Evolutionary conservation across 495 filamentous ascomycete species (phyloP).

Genomic region (Penicillium daleae): DNA sequence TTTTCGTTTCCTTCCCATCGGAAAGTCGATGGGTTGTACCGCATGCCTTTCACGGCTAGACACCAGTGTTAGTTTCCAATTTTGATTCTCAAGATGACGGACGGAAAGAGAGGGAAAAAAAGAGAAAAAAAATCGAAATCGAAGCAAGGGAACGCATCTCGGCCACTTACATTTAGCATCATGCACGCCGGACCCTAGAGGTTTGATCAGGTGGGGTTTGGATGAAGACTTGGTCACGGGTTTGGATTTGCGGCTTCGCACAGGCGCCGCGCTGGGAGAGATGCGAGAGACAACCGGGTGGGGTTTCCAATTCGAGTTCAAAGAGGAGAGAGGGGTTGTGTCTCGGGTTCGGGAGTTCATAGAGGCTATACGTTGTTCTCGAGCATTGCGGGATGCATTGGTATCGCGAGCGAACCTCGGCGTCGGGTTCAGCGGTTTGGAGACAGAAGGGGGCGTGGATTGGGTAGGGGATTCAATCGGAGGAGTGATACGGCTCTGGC

Average conservation of each 20-base stretch:
- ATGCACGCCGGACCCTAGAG: conserved; percentile 62
- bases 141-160: background rate
- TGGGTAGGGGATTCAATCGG: conserved; percentile 58
- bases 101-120: background rate
- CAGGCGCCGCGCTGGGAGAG: conserved; percentile 39
- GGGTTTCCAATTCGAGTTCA: conserved; percentile 80
- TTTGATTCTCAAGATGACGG: background rate
- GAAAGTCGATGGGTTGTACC: conserved; percentile 81
- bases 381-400: conserved; percentile 82
- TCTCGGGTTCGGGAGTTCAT: conserved; percentile 47
- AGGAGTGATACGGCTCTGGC: conserved; percentile 52
- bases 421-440: conserved; percentile 54
- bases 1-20: conserved; percentile 98
- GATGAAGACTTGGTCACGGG: conserved; percentile 53
- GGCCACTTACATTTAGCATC: conserved; percentile 65
- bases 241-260: conserved; percentile 61
- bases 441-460: conserved; percentile 53
- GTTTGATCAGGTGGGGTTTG: conserved; percentile 74
- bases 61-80: conserved; percentile 15
- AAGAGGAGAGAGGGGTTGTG: conserved; percentile 60
- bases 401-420: conserved; percentile 95
- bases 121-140: background rate
- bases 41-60: conserved; percentile 89
- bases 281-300: conserved; percentile 65
- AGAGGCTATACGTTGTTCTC: conserved; percentile 77